These are phyloP conservation scores for Colletotrichum plurivorum DNA, from an alignment of 2,329 filamentous ascomycete species.

Conservation along the genomic window DNA sequence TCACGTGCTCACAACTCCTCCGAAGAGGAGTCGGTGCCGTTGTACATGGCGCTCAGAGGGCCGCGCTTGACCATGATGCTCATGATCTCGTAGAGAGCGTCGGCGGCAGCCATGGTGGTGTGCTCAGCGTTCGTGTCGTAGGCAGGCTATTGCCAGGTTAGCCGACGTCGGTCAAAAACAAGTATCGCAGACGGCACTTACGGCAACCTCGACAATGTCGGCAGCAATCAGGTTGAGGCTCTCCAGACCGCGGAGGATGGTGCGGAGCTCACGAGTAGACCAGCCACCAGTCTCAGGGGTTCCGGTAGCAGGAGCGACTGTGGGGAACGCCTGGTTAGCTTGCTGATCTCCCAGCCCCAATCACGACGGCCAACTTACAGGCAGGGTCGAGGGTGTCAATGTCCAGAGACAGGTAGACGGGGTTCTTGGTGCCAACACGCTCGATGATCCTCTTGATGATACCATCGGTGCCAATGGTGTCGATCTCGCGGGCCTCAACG, in stretches of 20 bases:
- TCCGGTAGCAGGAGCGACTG: conserved; percentile 79
- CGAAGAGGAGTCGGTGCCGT: conserved; percentile 28
- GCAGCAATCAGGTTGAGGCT: conserved; percentile 78
- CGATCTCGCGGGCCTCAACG: conserved; percentile 76
- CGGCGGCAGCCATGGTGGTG: conserved; percentile 80
- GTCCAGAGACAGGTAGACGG: conserved; percentile 87
- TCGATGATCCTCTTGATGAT: conserved; percentile 85
- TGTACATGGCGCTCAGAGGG: conserved; percentile 64
- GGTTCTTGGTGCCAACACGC: conserved; percentile 79
- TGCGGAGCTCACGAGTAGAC: conserved; percentile 80
- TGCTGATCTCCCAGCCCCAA: not conserved
- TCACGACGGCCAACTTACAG: conserved; percentile 51
- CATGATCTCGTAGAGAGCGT: conserved; percentile 84
- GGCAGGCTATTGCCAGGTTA: conserved; percentile 61
- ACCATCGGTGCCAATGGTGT: conserved; percentile 70
- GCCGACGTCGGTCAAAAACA: not conserved
- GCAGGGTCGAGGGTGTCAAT: conserved; percentile 92
- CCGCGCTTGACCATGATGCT: conserved; percentile 87
- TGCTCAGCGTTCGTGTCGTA: conserved; percentile 81
- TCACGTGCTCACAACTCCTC: conserved; percentile 27
- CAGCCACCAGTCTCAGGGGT: conserved; percentile 84
- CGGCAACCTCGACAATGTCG: conserved; percentile 81
- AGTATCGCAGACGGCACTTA: conserved; percentile 45
- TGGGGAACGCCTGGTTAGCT: conserved; percentile 27
- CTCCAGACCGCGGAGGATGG: conserved; percentile 78